Evolutionary conservation across 257 asterid genomes (phyloP).

Genomic region (Thymus mandschuricus): DNA sequence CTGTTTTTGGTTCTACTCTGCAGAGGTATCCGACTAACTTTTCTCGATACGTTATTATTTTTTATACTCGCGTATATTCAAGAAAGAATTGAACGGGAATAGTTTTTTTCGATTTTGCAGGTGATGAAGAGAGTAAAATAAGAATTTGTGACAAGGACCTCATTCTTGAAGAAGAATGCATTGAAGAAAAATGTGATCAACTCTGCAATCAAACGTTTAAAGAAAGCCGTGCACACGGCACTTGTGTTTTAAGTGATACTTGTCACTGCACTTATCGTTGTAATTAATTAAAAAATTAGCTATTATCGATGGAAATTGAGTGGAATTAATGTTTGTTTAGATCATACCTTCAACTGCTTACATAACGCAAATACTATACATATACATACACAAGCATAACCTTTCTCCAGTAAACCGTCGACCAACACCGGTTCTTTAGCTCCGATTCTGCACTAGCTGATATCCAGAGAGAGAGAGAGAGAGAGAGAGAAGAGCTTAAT

Average conservation of each 20-base stretch:
- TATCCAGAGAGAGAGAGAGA: too few relatives aligned
- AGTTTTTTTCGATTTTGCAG: neutral
- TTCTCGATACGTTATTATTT: too few relatives aligned
- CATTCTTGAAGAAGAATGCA: neutral
- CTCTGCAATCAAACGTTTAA: neutral
- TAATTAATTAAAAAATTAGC: neutral
- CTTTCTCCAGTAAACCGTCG: too few relatives aligned
- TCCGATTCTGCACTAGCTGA: too few relatives aligned
- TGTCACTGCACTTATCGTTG: neutral
- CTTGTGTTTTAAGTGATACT: neutral
- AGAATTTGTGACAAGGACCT: neutral
- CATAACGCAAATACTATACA: too few relatives aligned
- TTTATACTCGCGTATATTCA: too few relatives aligned
- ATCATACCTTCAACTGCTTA: too few relatives aligned
- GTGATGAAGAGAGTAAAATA: neutral
- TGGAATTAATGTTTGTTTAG: too few relatives aligned
- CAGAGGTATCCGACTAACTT: neutral
- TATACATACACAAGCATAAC: too few relatives aligned
- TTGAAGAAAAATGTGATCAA: neutral
- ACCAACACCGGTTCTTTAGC: too few relatives aligned
- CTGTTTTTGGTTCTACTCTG: slow-evolving; percentile 1
- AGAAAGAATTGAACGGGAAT: too few relatives aligned
- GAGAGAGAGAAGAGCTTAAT: too few relatives aligned
- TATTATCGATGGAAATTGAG: neutral
- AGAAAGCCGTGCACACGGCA: neutral